Percentiles rank a stretch among this genome's conserved stretches.
These are phyloP conservation scores for Auriculariales sp. DNA, from an alignment of 768 basidiomycete genomes.

Conservation along the genomic window DNA sequence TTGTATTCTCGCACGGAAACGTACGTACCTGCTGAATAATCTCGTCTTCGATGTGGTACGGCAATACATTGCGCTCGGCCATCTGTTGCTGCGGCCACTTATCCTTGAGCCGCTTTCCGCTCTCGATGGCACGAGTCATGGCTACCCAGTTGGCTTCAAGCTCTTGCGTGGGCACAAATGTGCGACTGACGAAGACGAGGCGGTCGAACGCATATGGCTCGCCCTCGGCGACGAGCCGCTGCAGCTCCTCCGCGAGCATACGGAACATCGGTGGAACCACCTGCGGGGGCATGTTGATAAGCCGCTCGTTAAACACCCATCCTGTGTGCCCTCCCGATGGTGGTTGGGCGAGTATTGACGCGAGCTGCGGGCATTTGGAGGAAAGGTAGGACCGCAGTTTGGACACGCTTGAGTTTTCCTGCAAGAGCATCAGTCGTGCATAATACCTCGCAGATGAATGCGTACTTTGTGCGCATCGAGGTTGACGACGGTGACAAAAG, in stretches of 20 bases:
- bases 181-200: conserved; percentile 61
- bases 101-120: conserved; percentile 25
- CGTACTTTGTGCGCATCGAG: conserved; percentile 51
- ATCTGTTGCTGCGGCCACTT: conserved; percentile 19
- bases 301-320: conserved; percentile 71
- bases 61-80: conserved; percentile 52
- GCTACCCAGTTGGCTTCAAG: conserved; percentile 44
- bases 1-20: not conserved
- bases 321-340: conserved; percentile 49
- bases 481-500: conserved; percentile 73
- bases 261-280: conserved; percentile 84
- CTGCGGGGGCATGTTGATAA: conserved; percentile 94
- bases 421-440: not conserved
- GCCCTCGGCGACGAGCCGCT: conserved; percentile 51
- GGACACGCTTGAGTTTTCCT: conserved; percentile 62
- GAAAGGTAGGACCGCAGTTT: conserved; percentile 59
- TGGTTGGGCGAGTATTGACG: conserved; percentile 10
- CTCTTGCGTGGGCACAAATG: conserved; percentile 55
- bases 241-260: conserved; percentile 77
- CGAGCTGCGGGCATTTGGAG: conserved; percentile 36
- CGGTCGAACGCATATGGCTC: conserved; percentile 62
- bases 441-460: conserved; percentile 9
- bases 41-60: conserved; percentile 83
- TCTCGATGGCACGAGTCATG: conserved; percentile 21
- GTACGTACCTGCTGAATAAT: conserved; percentile 44